Base-by-base conservation (phyloP, 495 filamentous ascomycete genomes). In the Aspergillus homomorphus region DNA sequence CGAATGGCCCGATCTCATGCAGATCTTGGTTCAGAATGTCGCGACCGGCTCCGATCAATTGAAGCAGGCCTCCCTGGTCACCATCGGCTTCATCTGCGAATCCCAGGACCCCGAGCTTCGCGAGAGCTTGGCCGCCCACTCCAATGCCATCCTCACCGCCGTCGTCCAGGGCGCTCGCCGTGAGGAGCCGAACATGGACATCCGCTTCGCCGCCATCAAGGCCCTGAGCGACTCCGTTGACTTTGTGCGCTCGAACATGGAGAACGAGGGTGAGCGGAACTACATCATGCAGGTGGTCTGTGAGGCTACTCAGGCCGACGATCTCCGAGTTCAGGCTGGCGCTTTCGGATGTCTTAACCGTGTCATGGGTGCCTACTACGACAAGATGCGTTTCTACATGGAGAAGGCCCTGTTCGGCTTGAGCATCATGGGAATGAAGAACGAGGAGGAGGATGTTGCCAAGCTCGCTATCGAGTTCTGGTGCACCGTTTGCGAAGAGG, bases 281-380 rank as follows among this genome's bases (percentile, higher is more conserved):
- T 98, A 98, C 78, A 98, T 98, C 68, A 98, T 98, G 94, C 94
- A 98, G 77, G 94, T 98, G 62, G 89, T 98, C 66, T 98, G 94
- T 75, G 94, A 98, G 78, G 95, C 95, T 54, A 98, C 95, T 51
- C 95, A 98, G 74, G 90, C 91, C 58, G 79, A 81, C 19, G 93
- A 98, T 73, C 82, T 82, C 55, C 85, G 91, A 66, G 92, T 98
- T 75, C 92, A 97, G 69, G 90, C 95, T 63, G 92, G 90, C 58
- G 90, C 95, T 15, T 98, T 96, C 68, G 94, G 93, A 56, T 98
- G 95, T 69, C 74, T 98, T 67, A 98, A 98, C 83, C 85, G 92
- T 66, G 96, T 98, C 71, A 98, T 98, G 94, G 89, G 81, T 57
- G 80, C 96, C 42, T 98, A 98, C 78, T 98, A 98, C 71, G 94